These are phyloP conservation scores for Malus hybrid DNA, from an alignment of 331 rosid species.

Conservation along the genomic window DNA sequence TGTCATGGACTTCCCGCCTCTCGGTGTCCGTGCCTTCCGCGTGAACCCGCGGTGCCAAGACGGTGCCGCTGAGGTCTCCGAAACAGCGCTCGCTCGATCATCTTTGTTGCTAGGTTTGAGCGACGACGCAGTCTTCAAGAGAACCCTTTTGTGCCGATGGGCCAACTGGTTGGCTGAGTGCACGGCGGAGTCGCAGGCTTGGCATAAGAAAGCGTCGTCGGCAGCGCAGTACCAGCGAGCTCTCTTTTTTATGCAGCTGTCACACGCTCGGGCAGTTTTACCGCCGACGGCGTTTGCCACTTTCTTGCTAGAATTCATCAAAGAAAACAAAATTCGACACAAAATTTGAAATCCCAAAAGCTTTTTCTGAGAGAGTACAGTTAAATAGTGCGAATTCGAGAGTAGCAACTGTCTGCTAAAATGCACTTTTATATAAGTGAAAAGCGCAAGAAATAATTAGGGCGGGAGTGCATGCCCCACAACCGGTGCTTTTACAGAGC, in stretches of 20 bases:
- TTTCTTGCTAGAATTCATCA: slow-evolving; percentile 37
- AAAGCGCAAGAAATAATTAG: neutral
- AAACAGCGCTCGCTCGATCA: neutral
- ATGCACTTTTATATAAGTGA: neutral
- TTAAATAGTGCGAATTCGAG: neutral
- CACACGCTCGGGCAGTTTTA: slow-evolving; percentile 84
- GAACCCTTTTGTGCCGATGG: slow-evolving; percentile 61
- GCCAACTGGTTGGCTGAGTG: slow-evolving; percentile 86
- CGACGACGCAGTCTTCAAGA: slow-evolving; percentile 48
- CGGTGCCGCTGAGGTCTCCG: slow-evolving; percentile 15
- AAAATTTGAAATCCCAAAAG: neutral
- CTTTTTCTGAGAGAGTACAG: neutral
- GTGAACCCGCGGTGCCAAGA: slow-evolving; percentile 72
- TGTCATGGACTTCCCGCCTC: slow-evolving; percentile 35
- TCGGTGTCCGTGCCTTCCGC: slow-evolving; percentile 66
- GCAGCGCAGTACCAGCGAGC: slow-evolving; percentile 98
- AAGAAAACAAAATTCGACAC: neutral
- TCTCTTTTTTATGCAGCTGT: slow-evolving; percentile 67
- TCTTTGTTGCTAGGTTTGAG: slow-evolving; percentile 7
- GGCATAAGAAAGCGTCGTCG: slow-evolving; percentile 94
- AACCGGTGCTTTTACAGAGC: slow-evolving; percentile 46
- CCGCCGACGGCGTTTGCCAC: slow-evolving; percentile 53
- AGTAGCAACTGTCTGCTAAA: neutral
- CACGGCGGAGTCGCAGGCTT: slow-evolving; percentile 66
- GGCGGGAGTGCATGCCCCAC: slow-evolving; percentile 33